Evolutionary conservation across 495 filamentous ascomycete genomes (phyloP).

Genomic region (Parathielavia hyrcaniae): DNA sequence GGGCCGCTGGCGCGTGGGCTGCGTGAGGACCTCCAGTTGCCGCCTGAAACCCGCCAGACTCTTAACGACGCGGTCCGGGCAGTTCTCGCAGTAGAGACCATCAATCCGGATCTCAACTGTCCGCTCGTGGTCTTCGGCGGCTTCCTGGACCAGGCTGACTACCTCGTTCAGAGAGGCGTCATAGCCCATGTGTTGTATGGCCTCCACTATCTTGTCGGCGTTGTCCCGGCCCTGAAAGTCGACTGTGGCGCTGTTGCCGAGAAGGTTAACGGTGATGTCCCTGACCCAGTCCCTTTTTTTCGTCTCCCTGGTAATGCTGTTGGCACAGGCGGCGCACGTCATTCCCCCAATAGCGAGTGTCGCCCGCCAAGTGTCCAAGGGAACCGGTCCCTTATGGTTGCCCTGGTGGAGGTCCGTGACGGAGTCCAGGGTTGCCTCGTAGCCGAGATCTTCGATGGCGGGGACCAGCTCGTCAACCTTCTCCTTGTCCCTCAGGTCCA

Average conservation of each 20-base stretch:
- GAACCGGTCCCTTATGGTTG: slow-evolving; percentile 24
- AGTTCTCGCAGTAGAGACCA: slow-evolving; percentile 86
- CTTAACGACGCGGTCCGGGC: slow-evolving; percentile 56
- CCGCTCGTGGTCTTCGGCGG: slow-evolving; percentile 37
- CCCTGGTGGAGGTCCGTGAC: slow-evolving; percentile 33
- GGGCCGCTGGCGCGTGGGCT: slow-evolving; percentile 47
- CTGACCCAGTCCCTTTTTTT: slow-evolving; percentile 57
- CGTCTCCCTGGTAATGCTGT: slow-evolving; percentile 57
- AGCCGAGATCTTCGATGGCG: slow-evolving; percentile 76
- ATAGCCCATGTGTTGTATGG: slow-evolving; percentile 76
- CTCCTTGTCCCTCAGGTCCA: slow-evolving; percentile 53
- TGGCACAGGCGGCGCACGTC: slow-evolving; percentile 74
- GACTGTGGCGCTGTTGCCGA: slow-evolving; percentile 65
- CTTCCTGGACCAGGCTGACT: slow-evolving; percentile 23
- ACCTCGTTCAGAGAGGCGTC: slow-evolving; percentile 59
- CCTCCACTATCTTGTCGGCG: slow-evolving; percentile 53
- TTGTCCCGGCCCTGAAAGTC: slow-evolving; percentile 52
- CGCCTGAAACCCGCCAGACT: slow-evolving; percentile 36
- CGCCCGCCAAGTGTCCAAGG: slow-evolving; percentile 43
- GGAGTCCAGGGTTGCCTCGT: slow-evolving; percentile 59
- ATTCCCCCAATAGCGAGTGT: slow-evolving; percentile 72
- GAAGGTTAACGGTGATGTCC: slow-evolving; percentile 59
- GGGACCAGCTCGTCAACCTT: slow-evolving; percentile 53
- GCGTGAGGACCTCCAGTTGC: slow-evolving; percentile 44
- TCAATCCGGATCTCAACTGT: slow-evolving; percentile 62